Evolutionary conservation across 768 basidiomycete species (phyloP).

Genomic region (Suillus fuscotomentosus): DNA sequence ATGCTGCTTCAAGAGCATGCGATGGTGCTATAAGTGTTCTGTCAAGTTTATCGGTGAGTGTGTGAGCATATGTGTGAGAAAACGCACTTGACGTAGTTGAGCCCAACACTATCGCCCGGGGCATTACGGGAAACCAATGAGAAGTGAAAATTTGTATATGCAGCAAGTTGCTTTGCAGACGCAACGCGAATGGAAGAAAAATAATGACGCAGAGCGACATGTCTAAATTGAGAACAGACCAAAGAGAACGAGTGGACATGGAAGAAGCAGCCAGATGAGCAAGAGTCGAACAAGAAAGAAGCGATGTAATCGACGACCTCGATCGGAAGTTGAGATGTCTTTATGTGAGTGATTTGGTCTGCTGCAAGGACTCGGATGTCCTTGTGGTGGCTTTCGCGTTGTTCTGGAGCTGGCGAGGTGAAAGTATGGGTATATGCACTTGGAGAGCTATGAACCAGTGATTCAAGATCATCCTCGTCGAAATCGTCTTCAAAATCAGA

Average conservation of each 20-base stretch:
- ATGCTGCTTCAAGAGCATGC: slow-evolving; percentile 17
- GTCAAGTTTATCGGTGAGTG: slow-evolving; percentile 1
- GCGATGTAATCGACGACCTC: slow-evolving; percentile 32
- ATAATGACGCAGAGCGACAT: slow-evolving; percentile 39
- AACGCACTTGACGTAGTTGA: slow-evolving; percentile 48
- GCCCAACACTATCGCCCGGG: slow-evolving; percentile 26
- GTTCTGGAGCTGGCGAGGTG: slow-evolving; percentile 22
- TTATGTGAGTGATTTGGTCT: slow-evolving; percentile 2
- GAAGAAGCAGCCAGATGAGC: slow-evolving; percentile 25
- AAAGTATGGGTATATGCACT: slow-evolving; percentile 17
- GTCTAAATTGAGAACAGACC: slow-evolving; percentile 41
- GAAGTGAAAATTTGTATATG: slow-evolving; percentile 32
- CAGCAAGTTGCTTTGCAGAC: slow-evolving; percentile 19
- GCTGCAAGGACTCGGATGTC: not conserved
- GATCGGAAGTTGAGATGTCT: slow-evolving; percentile 22
- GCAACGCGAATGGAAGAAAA: slow-evolving; percentile 22
- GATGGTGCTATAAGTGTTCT: slow-evolving; percentile 22
- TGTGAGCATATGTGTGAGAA: slow-evolving; percentile 18
- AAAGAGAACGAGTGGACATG: slow-evolving; percentile 39
- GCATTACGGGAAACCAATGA: slow-evolving; percentile 25
- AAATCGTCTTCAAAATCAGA: slow-evolving; percentile 17
- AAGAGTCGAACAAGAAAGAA: slow-evolving; percentile 16
- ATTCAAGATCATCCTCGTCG: slow-evolving; percentile 12
- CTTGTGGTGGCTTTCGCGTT: slow-evolving; percentile 7
- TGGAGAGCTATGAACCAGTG: slow-evolving; percentile 8